A percentile compares a stretch with the other conserved stretches of the same genome.
Evolutionary conservation across 768 basidiomycete genomes (phyloP).

Genomic region (Ramaria sp.): DNA sequence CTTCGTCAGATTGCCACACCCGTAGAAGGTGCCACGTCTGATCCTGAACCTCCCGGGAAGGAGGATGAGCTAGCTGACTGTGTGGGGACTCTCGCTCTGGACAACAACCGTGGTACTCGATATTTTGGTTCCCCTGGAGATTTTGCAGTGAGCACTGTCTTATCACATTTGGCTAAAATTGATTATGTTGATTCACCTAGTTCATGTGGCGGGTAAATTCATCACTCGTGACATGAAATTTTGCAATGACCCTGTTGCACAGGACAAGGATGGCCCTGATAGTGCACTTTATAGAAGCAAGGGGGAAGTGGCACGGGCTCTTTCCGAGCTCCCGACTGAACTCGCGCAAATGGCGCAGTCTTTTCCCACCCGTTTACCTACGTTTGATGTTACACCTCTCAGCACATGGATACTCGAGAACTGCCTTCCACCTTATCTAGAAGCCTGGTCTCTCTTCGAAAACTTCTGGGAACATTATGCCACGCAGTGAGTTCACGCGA

Average conservation of each 20-base stretch:
- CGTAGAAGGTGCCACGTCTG: constrained; percentile 23
- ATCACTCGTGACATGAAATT: neutral
- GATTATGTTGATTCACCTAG: neutral
- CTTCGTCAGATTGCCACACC: constrained; percentile 60
- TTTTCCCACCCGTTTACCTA: neutral
- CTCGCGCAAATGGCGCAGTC: constrained; percentile 1
- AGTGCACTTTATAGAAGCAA: neutral
- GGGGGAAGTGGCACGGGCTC: neutral
- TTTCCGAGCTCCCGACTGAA: constrained; percentile 1
- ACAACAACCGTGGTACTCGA: neutral
- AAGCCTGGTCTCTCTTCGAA: too few species aligned
- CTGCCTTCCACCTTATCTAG: too few species aligned
- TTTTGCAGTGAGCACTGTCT: neutral
- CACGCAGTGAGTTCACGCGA: neutral
- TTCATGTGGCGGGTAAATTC: neutral
- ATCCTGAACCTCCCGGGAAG: constrained; percentile 22
- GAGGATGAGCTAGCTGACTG: constrained; percentile 34
- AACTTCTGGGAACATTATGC: constrained; percentile 8
- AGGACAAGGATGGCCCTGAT: neutral
- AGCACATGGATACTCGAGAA: too few species aligned
- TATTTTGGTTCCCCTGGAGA: constrained; percentile 2
- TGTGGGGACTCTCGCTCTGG: constrained; percentile 38
- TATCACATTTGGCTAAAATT: neutral
- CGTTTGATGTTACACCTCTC: neutral
- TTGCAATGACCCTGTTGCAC: neutral